phyloP scores from a whole-genome alignment of 768 basidiomycete species.

The Tremella fuciformis region DNA sequence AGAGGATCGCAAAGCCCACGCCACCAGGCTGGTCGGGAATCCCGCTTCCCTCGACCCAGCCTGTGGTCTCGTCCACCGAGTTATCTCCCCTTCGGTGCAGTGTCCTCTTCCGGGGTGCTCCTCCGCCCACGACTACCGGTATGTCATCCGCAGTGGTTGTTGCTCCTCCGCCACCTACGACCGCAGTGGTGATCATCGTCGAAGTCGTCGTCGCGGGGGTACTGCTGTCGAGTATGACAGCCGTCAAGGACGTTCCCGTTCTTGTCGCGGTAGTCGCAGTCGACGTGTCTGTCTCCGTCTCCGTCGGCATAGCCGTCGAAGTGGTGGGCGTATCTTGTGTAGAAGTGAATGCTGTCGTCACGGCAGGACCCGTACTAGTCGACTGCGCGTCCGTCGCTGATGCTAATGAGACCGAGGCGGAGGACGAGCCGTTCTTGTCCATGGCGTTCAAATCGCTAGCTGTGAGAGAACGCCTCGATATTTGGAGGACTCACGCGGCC shows the following conservation, averaged over 20 bases:
- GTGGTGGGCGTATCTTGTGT: not conserved
- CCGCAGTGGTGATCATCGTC: not conserved
- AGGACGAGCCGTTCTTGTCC: not conserved
- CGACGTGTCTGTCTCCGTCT: not conserved
- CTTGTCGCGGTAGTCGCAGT: not conserved
- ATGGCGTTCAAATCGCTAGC: not conserved
- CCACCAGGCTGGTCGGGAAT: conserved; percentile 1
- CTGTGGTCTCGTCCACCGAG: not conserved
- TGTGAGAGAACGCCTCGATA: conserved; percentile 1
- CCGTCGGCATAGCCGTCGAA: not conserved
- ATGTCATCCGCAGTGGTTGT: not conserved
- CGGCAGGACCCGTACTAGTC: not conserved
- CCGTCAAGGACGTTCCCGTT: not conserved
- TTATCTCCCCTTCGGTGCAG: too few species aligned
- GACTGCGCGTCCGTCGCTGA: not conserved
- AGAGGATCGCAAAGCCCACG: conserved; percentile 21
- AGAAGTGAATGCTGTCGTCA: not conserved
- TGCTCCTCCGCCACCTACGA: not conserved
- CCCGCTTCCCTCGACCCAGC: not conserved
- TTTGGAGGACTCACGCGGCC: conserved; percentile 25
- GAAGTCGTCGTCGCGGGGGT: not conserved
- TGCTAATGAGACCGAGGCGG: not conserved
- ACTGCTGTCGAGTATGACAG: not conserved
- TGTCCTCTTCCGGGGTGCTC: not conserved
- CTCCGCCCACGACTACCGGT: too few species aligned